Evolutionary conservation across 495 filamentous ascomycete species (phyloP), one percentile per base, ranked within the genome.

Genomic region (Penicillium subrubescens): DNA sequence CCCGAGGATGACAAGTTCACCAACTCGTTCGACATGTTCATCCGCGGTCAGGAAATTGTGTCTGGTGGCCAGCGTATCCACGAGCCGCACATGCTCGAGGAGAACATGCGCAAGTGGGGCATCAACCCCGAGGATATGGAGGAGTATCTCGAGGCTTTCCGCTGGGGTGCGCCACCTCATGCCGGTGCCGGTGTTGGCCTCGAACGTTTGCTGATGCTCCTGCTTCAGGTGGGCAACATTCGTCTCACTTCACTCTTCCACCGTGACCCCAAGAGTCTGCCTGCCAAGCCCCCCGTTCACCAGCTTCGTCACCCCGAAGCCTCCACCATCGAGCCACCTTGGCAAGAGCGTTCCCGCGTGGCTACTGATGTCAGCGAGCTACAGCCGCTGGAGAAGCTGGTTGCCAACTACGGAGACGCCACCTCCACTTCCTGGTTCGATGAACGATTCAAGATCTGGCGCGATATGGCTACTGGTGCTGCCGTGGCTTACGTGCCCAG

Each of bases 11-110:
- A 85, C 8, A 82, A 81, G 3, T 83, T 84, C 70, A 97, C 93
- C 46, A 97, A 97, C 77, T 96, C 94, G 0, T 97, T 97, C 66
- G 93, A 97, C 75, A 94, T 97, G 70, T 97, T 97, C 79, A 84
- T 97, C 57, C 91, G 94, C 12, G 94, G 94, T 6, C 94, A 97
- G 72, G 94, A 97, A 73, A 96, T 97, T 65, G 87, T 94, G 5
- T 92, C 89, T 2, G 93, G 94, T 57, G 94, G 93, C 10, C 93
- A 97, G 74, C 91, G 94, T 86, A 92, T 97, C 64, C 92, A 97
- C 74, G 88, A 93, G 59, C 83, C 92, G 1, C 75, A 82, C 27
- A 84, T 91, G 68, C 81, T 97, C n/a, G 82, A 88, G 37, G 84
- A 90, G 64, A 88, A 89, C 50, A 92, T 97, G 91, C 84, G 86